Evolutionary conservation across 139 green algal species (phyloP).

Genomic region (Zygnema cylindricum): DNA sequence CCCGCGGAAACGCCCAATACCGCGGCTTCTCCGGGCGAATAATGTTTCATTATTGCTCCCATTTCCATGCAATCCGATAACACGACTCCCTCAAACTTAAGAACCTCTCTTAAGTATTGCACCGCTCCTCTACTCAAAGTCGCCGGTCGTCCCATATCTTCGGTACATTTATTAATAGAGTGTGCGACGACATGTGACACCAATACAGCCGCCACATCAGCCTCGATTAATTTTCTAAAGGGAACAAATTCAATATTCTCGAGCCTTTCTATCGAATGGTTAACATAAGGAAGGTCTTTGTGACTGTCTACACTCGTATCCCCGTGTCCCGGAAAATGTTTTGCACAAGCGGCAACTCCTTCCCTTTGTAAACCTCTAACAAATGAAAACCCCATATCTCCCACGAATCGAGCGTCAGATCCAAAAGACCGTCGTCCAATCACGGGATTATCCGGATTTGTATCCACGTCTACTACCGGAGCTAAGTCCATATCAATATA

Average conservation of each 20-base stretch:
- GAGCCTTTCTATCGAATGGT: slow-evolving; percentile 49
- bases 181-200: slow-evolving; percentile 64
- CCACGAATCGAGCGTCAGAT: slow-evolving; percentile 29
- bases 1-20: slow-evolving; percentile 56
- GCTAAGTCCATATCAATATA: slow-evolving; percentile 69
- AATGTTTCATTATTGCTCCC: slow-evolving; percentile 66
- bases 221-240: slow-evolving; percentile 54
- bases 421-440: slow-evolving; percentile 63
- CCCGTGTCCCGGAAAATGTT: slow-evolving; percentile 69
- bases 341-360: slow-evolving; percentile 67
- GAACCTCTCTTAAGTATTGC: slow-evolving; percentile 44
- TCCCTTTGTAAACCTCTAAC: slow-evolving; percentile 57
- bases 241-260: slow-evolving; percentile 57
- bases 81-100: slow-evolving; percentile 65
- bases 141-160: slow-evolving; percentile 37
- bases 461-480: slow-evolving; percentile 69
- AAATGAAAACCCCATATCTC: slow-evolving; percentile 51
- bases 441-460: slow-evolving; percentile 67
- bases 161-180: slow-evolving; percentile 31
- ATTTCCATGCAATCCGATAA: slow-evolving; percentile 71
- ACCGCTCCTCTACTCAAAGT: slow-evolving; percentile 49
- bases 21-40: slow-evolving; percentile 35
- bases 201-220: slow-evolving; percentile 66
- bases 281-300: slow-evolving; percentile 58
- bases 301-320: slow-evolving; percentile 67